Evolutionary conservation across 495 filamentous ascomycete genomes (phyloP).

Genomic region (Corynascus novoguineensis): DNA sequence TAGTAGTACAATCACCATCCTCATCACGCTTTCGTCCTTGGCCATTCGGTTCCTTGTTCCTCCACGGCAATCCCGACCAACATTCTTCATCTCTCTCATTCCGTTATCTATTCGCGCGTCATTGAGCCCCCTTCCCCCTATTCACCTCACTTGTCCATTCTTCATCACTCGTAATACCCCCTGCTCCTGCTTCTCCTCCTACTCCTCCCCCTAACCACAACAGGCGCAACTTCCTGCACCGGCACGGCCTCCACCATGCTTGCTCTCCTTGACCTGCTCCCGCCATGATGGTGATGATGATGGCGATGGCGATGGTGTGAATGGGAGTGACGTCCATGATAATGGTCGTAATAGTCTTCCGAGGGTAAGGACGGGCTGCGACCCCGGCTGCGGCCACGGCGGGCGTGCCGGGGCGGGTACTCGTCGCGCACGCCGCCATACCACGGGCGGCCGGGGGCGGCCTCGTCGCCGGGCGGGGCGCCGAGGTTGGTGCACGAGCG

Average conservation of each 20-base stretch:
- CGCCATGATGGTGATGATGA: background rate
- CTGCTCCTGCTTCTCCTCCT: slow-evolving; percentile 2
- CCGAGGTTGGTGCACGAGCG: slow-evolving; percentile 37
- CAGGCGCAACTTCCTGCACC: slow-evolving; percentile 4
- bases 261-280: background rate
- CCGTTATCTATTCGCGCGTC: no score
- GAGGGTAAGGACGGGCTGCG: slow-evolving; percentile 4
- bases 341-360: background rate
- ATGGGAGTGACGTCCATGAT: background rate
- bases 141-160: slow-evolving; percentile 4
- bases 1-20: no score
- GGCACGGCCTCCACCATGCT: background rate
- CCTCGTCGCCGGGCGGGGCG: slow-evolving; percentile 23
- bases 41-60: no score
- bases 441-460: slow-evolving; percentile 20
- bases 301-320: background rate
- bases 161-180: slow-evolving; percentile 12
- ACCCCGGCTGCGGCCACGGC: background rate
- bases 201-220: background rate
- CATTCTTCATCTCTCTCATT: no score
- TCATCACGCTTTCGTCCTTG: no score
- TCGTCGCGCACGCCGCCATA: slow-evolving; percentile 26
- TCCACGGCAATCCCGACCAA: no score
- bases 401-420: slow-evolving; percentile 1
- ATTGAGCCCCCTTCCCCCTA: no score